phyloP scores from a whole-genome alignment of 2,329 filamentous ascomycete genomes.

The Lachnellula suecica region DNA sequence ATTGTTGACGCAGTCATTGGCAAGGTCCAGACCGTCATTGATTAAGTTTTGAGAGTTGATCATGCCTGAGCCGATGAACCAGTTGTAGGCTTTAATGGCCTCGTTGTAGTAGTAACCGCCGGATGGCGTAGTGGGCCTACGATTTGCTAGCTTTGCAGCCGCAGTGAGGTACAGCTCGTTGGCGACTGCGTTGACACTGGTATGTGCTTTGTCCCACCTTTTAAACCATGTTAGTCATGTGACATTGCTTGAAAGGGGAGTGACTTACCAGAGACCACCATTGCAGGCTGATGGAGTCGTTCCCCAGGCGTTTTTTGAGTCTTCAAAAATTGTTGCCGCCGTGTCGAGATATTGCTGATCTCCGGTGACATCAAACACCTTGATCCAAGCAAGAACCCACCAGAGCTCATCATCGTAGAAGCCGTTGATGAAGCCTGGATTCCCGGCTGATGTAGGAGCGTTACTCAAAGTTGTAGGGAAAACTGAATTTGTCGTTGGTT shows the following conservation, averaged over 20 bases:
- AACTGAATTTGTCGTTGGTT: slow-evolving; percentile 18
- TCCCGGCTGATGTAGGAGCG: slow-evolving; percentile 30
- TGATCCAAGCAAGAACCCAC: slow-evolving; percentile 62
- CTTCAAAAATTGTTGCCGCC: slow-evolving; percentile 53
- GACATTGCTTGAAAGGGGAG: neutral
- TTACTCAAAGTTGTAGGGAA: slow-evolving; percentile 25
- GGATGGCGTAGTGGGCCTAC: slow-evolving; percentile 49
- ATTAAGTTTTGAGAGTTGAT: slow-evolving; percentile 47
- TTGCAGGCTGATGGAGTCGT: slow-evolving; percentile 42
- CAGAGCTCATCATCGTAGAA: slow-evolving; percentile 63
- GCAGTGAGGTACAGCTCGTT: slow-evolving; percentile 57
- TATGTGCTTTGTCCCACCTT: slow-evolving; percentile 52
- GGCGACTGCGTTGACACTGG: slow-evolving; percentile 54
- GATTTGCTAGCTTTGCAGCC: slow-evolving; percentile 54
- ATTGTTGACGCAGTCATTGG: slow-evolving; percentile 49
- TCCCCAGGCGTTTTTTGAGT: slow-evolving; percentile 51
- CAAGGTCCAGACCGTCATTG: slow-evolving; percentile 49
- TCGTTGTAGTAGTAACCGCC: slow-evolving; percentile 56
- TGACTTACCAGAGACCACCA: slow-evolving; percentile 48
- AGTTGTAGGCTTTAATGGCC: slow-evolving; percentile 47
- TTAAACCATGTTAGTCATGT: slow-evolving; percentile 3
- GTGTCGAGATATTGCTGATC: slow-evolving; percentile 52
- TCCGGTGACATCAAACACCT: slow-evolving; percentile 53
- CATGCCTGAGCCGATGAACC: slow-evolving; percentile 49
- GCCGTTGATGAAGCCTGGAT: slow-evolving; percentile 48